Conservation (phyloP, 768 basidiomycete genomes). For the Chalciporus piperatus region DNA sequence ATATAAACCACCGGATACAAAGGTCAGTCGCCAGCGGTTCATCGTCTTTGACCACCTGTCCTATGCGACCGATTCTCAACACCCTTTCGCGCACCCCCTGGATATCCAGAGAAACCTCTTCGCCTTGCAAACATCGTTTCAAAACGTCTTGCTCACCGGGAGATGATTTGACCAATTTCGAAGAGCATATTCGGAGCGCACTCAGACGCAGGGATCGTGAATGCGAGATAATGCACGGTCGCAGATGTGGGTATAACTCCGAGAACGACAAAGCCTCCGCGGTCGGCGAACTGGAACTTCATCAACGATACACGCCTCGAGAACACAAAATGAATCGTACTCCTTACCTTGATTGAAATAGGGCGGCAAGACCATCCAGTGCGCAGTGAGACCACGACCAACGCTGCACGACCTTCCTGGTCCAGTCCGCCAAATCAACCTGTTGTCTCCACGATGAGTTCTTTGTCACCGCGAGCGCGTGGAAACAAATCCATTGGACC, state of each 20-base stretch:
- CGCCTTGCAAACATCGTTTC: constrained; percentile 71
- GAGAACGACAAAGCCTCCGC: constrained; percentile 37
- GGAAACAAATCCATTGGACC: constrained; percentile 61
- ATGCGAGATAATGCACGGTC: constrained; percentile 64
- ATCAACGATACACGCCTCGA: neutral
- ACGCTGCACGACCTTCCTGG: constrained; percentile 36
- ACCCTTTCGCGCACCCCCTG: constrained; percentile 84
- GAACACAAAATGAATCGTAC: neutral
- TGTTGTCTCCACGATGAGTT: constrained; percentile 44
- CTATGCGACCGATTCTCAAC: constrained; percentile 70
- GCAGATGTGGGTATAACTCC: constrained; percentile 51
- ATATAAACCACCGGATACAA: constrained; percentile 69
- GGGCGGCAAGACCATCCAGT: constrained; percentile 50
- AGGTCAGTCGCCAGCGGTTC: constrained; percentile 56
- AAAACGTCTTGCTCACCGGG: constrained; percentile 51
- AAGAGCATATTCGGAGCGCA: constrained; percentile 61
- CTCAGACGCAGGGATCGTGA: constrained; percentile 63
- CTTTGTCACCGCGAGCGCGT: constrained; percentile 40
- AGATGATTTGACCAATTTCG: constrained; percentile 44
- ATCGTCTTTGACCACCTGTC: constrained; percentile 53
- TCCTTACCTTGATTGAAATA: constrained; percentile 47
- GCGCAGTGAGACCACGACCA: constrained; percentile 63
- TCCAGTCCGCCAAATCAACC: constrained; percentile 52
- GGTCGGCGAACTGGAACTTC: constrained; percentile 16
- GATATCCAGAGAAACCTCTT: constrained; percentile 74